Conservation (phyloP, 169 alveolate species). For the Cyclospora cayetanensis region DNA sequence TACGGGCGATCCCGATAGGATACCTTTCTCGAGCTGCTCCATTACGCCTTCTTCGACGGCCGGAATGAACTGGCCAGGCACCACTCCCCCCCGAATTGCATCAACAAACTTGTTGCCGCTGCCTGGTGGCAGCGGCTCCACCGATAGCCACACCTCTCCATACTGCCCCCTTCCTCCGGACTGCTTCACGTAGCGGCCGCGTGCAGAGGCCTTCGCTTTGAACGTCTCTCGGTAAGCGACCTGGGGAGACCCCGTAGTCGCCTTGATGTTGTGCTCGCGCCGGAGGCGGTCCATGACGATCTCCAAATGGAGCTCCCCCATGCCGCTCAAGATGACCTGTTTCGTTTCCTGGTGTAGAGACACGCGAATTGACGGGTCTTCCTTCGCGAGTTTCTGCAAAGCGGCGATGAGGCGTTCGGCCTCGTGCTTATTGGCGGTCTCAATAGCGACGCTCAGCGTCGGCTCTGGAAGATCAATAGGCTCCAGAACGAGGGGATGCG, state of each 20-base stretch:
- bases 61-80: constrained; percentile 86
- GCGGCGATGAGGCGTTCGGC: constrained; percentile 84
- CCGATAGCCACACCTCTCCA: constrained; percentile 85
- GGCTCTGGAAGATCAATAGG: constrained; percentile 87
- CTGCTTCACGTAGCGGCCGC: constrained; percentile 87
- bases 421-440: constrained; percentile 78
- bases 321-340: constrained; percentile 89
- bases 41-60: constrained; percentile 84
- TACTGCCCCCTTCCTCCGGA: constrained; percentile 92
- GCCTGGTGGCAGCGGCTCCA: constrained; percentile 87
- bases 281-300: constrained; percentile 91
- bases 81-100: constrained; percentile 86
- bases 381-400: constrained; percentile 81
- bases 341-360: constrained; percentile 85
- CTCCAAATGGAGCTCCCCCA: constrained; percentile 97
- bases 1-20: constrained; percentile 85
- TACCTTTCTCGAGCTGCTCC: constrained; percentile 84
- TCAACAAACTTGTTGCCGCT: constrained; percentile 82
- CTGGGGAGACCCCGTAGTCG: constrained; percentile 91
- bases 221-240: constrained; percentile 92
- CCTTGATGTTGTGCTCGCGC: constrained; percentile 89
- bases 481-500: constrained; percentile 80
- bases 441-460: constrained; percentile 81
- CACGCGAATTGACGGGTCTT: constrained; percentile 85
- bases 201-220: constrained; percentile 78